These are phyloP conservation scores for Pseudocercospora macadamiae DNA, from an alignment of 2,329 filamentous ascomycete genomes.

Conservation along the genomic window DNA sequence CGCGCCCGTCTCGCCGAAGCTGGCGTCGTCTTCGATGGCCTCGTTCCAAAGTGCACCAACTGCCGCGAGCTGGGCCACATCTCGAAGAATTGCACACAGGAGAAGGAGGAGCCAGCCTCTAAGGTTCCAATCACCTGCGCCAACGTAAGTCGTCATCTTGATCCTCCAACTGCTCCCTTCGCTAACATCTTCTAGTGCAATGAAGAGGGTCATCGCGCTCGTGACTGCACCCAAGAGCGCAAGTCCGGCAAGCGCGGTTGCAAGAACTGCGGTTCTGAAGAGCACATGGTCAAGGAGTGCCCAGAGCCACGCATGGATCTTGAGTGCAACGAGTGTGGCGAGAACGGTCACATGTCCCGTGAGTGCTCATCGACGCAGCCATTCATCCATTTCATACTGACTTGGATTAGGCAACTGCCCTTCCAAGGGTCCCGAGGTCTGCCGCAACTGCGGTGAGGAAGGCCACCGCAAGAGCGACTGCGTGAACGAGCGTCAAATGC, in stretches of 20 bases:
- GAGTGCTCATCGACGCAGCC: too few species aligned
- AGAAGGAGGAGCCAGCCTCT: slow-evolving; percentile 42
- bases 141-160: slow-evolving; percentile 34
- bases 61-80: slow-evolving; percentile 52
- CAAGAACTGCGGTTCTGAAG: slow-evolving; percentile 36
- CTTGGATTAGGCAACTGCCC: slow-evolving; percentile 12
- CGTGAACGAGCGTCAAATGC: slow-evolving; percentile 38
- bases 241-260: slow-evolving; percentile 52
- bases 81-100: slow-evolving; percentile 51
- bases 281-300: slow-evolving; percentile 67
- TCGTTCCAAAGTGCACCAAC: slow-evolving; percentile 55
- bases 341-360: slow-evolving; percentile 39
- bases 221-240: slow-evolving; percentile 64
- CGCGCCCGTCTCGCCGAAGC: slow-evolving; percentile 55
- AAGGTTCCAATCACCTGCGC: slow-evolving; percentile 53
- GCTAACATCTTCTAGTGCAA: not conserved
- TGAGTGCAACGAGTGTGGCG: slow-evolving; percentile 39
- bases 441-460: slow-evolving; percentile 41
- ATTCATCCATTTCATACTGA: too few species aligned
- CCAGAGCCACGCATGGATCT: slow-evolving; percentile 54
- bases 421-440: slow-evolving; percentile 29
- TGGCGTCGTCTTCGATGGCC: slow-evolving; percentile 54
- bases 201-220: slow-evolving; percentile 56
- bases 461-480: slow-evolving; percentile 40
- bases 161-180: not conserved